These are phyloP conservation scores for Phytophthora pisi DNA, from an alignment of 352 stramenopile species.

Conservation along the genomic window DNA sequence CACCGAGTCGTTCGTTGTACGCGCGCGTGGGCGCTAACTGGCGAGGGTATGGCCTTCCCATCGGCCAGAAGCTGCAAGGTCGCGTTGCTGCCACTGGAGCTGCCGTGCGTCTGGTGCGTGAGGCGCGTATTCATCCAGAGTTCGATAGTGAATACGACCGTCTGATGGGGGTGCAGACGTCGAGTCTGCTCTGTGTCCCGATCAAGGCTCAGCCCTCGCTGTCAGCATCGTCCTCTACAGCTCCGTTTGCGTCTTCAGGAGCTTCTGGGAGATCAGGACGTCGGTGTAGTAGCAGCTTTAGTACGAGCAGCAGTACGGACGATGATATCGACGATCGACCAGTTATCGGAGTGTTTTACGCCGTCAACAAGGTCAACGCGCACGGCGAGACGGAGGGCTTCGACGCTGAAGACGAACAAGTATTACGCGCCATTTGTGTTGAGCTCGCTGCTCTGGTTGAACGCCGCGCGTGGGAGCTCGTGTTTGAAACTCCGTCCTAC, in stretches of 20 bases:
- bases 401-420: conserved; percentile 66
- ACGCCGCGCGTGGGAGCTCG: conserved; percentile 71
- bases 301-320: conserved; percentile 62
- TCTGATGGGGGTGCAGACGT: conserved; percentile 61
- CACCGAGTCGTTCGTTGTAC: conserved; percentile 70
- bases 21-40: conserved; percentile 68
- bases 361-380: conserved; percentile 70
- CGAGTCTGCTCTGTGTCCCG: conserved; percentile 74
- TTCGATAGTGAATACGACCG: conserved; percentile 77
- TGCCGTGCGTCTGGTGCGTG: conserved; percentile 53
- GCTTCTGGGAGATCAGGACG: conserved; percentile 25
- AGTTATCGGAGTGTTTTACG: conserved; percentile 82
- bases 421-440: conserved; percentile 67
- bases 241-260: conserved; percentile 21
- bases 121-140: conserved; percentile 61
- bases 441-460: conserved; percentile 72
- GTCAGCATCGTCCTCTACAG: conserved; percentile 23
- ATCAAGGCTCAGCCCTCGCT: conserved; percentile 57
- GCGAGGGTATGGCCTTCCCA: conserved; percentile 71
- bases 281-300: conserved; percentile 49
- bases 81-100: conserved; percentile 67
- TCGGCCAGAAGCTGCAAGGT: conserved; percentile 74
- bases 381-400: conserved; percentile 48
- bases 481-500: conserved; percentile 62
- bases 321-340: conserved; percentile 45